Percentiles rank a stretch among this genome's conserved stretches.
Evolutionary conservation across 164 flowering plant genomes (phyloP).

Genomic region (Vitis amurensis): DNA sequence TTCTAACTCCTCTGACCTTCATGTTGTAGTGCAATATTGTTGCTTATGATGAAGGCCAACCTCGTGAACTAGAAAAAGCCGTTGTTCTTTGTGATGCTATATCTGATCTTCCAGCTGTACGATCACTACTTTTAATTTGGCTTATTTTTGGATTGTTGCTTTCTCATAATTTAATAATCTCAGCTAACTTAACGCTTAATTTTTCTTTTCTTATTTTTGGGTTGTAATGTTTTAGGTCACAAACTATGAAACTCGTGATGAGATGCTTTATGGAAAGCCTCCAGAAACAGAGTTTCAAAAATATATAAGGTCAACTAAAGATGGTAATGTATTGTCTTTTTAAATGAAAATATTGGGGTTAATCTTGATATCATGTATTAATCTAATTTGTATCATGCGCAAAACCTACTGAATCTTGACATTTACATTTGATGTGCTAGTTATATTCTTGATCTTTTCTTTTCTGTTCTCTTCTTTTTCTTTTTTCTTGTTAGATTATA

Average conservation of each 20-base stretch:
- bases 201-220: too few species aligned
- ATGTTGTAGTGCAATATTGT: slow-evolving; percentile 38
- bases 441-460: too few species aligned
- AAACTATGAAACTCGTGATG: slow-evolving; percentile 28
- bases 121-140: background rate
- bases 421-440: too few species aligned
- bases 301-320: slow-evolving; percentile 29
- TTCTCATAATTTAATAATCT: background rate
- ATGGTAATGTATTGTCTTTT: slow-evolving; percentile 22
- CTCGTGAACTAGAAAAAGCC: slow-evolving; percentile 27
- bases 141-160: background rate
- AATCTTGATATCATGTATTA: too few species aligned
- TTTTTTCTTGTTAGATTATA: too few species aligned
- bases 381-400: too few species aligned
- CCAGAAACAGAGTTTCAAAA: slow-evolving; percentile 42
- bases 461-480: too few species aligned
- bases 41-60: slow-evolving; percentile 38
- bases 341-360: background rate
- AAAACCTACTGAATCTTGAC: too few species aligned
- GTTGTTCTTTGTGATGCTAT: slow-evolving; percentile 39
- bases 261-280: slow-evolving; percentile 26
- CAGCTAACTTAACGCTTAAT: background rate
- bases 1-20: background rate
- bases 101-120: slow-evolving; percentile 41
- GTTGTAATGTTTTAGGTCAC: slow-evolving; percentile 25